These are phyloP conservation scores for Pachyrhizus erosus DNA, from an alignment of 306 rosid genomes.

Conservation along the genomic window DNA sequence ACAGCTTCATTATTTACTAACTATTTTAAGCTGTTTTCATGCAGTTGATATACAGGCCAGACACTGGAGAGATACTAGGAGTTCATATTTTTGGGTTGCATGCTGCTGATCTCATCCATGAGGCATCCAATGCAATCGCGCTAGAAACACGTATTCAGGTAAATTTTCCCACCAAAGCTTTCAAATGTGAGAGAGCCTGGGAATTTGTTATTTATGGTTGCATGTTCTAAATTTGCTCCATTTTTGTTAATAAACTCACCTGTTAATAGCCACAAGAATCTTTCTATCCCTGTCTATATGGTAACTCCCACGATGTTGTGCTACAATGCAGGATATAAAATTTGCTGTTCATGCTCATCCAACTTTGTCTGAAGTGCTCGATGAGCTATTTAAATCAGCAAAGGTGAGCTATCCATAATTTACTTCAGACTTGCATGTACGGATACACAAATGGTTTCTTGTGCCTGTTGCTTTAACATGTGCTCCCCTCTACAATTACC, in stretches of 20 bases:
- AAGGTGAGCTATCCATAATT: conserved; percentile 59
- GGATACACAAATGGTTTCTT: neutral
- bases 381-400: conserved; percentile 83
- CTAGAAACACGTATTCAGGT: conserved; percentile 89
- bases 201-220: neutral
- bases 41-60: conserved; percentile 97
- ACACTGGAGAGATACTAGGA: conserved; percentile 94
- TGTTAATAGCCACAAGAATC: conserved; percentile 2
- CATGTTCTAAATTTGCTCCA: neutral
- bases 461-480: neutral
- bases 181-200: neutral
- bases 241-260: conserved; percentile 8
- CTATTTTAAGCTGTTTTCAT: conserved; percentile 41
- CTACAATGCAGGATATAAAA: conserved; percentile 71
- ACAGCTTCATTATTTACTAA: conserved; percentile 28
- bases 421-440: neutral
- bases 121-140: conserved; percentile 96
- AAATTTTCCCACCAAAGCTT: conserved; percentile 26
- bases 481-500: conserved; percentile 27
- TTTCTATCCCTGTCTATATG: neutral
- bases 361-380: conserved; percentile 86
- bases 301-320: neutral
- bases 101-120: conserved; percentile 98
- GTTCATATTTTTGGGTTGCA: conserved; percentile 98
- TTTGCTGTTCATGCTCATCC: conserved; percentile 87